These are phyloP conservation scores for Cystobasidium onofrii DNA, from an alignment of 768 basidiomycete species.

Conservation along the genomic window DNA sequence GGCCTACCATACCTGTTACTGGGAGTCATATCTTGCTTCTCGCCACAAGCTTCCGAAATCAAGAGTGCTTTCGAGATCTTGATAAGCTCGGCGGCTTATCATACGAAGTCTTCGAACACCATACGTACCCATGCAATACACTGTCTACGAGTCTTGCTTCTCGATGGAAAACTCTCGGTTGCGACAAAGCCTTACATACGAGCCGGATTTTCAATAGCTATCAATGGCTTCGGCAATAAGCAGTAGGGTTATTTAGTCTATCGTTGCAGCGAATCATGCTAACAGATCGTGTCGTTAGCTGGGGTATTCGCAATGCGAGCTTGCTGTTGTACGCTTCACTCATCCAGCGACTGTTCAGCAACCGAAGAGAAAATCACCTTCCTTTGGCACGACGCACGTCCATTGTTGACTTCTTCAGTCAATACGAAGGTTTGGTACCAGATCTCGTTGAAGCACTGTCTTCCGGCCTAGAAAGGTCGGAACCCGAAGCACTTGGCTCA, in stretches of 20 bases:
- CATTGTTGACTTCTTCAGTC: conserved; percentile 19
- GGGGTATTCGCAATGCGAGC: conserved; percentile 30
- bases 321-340: conserved; percentile 31
- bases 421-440: conserved; percentile 3
- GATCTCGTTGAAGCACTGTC: conserved; percentile 12
- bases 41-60: not conserved
- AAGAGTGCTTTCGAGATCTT: not conserved
- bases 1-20: conserved; percentile 28
- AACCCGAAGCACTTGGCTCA: conserved; percentile 1
- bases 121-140: conserved; percentile 26
- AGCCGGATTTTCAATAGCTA: conserved; percentile 19
- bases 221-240: conserved; percentile 24
- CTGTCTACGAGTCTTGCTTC: conserved; percentile 23
- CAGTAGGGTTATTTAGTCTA: not conserved
- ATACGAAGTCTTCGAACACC: not conserved
- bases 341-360: conserved; percentile 27
- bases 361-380: conserved; percentile 2
- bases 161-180: conserved; percentile 14
- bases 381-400: conserved; percentile 13
- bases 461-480: not conserved
- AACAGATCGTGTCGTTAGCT: conserved; percentile 14
- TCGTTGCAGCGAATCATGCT: not conserved
- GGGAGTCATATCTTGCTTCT: conserved; percentile 9
- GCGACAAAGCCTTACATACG: conserved; percentile 12
- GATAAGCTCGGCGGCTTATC: not conserved